phyloP scores from a whole-genome alignment of 495 filamentous ascomycete species.

The Tuber microsphaerosporum region DNA sequence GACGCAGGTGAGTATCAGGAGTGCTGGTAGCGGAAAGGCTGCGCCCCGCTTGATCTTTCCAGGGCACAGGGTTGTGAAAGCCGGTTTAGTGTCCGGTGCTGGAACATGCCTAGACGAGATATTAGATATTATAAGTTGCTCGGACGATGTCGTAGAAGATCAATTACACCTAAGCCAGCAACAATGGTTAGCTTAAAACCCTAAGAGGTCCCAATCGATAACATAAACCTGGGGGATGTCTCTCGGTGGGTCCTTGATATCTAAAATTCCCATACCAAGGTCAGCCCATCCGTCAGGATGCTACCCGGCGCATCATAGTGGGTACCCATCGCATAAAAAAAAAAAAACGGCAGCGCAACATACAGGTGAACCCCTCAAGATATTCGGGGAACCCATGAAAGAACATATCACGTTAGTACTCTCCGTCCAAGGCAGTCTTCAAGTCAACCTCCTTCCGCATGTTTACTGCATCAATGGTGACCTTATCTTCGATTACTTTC shows the following conservation, averaged over 20 bases:
- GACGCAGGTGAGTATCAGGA: neutral
- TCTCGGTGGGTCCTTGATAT: conserved; percentile 52
- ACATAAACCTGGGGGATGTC: conserved; percentile 51
- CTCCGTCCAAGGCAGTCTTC: conserved; percentile 64
- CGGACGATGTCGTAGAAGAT: neutral
- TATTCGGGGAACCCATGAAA: conserved; percentile 68
- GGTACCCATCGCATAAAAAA: neutral
- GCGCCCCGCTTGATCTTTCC: conserved; percentile 54
- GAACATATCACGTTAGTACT: conserved; percentile 52
- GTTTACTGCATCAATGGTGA: conserved; percentile 55
- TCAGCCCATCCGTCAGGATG: neutral
- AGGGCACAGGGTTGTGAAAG: conserved; percentile 65
- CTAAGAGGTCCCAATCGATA: neutral
- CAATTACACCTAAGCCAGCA: too few species aligned
- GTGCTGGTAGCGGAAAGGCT: neutral
- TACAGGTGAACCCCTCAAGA: conserved; percentile 55
- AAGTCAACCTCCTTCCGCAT: conserved; percentile 62
- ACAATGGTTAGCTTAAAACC: neutral
- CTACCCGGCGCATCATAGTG: too few species aligned
- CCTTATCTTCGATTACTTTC: conserved; percentile 50
- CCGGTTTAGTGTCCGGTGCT: conserved; percentile 62
- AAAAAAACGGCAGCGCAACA: neutral
- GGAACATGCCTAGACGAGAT: conserved; percentile 44
- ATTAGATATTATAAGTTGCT: neutral
- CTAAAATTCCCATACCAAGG: conserved; percentile 39